phyloP scores from a whole-genome alignment of 78 protist species.

The Anaeramoeba flamelloides region DNA sequence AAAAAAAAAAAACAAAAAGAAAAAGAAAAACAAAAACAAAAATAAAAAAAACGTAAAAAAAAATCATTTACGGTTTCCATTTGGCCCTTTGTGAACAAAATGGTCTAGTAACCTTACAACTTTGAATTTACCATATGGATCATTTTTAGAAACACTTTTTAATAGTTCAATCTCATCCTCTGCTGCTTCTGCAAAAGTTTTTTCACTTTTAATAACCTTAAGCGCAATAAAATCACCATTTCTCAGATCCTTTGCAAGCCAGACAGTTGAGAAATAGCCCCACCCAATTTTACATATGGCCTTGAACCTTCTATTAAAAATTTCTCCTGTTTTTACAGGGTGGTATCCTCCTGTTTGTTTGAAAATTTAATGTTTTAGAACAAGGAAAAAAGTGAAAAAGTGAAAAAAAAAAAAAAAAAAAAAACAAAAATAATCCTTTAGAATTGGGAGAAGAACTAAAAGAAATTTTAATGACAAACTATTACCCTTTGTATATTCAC shows the following conservation, averaged over 20 bases:
- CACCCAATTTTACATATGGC: neutral
- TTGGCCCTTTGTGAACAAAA: neutral
- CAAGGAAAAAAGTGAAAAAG: too few species aligned
- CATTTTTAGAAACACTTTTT: neutral
- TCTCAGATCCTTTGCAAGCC: neutral
- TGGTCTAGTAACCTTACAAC: neutral
- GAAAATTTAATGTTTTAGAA: too few species aligned
- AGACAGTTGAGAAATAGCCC: neutral
- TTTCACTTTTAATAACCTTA: neutral
- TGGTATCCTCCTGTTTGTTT: neutral
- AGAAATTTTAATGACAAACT: too few species aligned
- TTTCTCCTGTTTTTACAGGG: neutral
- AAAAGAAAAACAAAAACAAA: too few species aligned
- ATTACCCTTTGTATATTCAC: too few species aligned
- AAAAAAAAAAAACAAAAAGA: too few species aligned
- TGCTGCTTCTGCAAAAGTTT: neutral
- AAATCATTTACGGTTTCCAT: neutral
- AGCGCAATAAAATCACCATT: neutral
- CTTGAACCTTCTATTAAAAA: neutral
- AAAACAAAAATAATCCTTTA: too few species aligned
- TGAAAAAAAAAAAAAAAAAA: too few species aligned
- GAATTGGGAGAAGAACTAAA: too few species aligned
- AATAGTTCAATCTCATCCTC: neutral
- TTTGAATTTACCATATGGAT: neutral
- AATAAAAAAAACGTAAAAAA: too few species aligned